Evolutionary conservation across 2,329 filamentous ascomycete species (phyloP).

Genomic region (Pyrenophora seminiperda): DNA sequence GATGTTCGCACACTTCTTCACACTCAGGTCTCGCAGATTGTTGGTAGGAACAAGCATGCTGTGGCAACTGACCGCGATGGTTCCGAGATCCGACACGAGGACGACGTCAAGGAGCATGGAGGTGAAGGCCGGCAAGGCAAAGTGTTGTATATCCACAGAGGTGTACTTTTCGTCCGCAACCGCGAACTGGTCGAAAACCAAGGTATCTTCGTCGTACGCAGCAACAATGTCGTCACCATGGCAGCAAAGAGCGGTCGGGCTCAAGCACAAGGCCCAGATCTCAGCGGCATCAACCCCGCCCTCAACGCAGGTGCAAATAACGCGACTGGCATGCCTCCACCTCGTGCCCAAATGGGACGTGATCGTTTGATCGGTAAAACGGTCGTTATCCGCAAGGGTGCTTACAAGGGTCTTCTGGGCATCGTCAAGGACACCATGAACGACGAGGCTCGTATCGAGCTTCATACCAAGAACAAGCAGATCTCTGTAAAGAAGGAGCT

Average conservation of each 20-base stretch:
- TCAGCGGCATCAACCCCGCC: conserved; percentile 91
- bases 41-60: conserved; percentile 79
- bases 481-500: conserved; percentile 82
- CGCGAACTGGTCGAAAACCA: conserved; percentile 84
- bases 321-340: conserved; percentile 66
- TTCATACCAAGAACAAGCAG: conserved; percentile 93
- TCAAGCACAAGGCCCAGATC: conserved; percentile 73
- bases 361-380: conserved; percentile 90
- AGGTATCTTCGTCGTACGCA: conserved; percentile 85
- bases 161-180: conserved; percentile 89
- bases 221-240: conserved; percentile 83
- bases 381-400: conserved; percentile 83
- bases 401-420: conserved; percentile 89
- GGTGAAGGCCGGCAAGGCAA: conserved; percentile 85
- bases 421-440: conserved; percentile 96
- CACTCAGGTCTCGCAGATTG: conserved; percentile 88
- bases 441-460: conserved; percentile 81
- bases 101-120: conserved; percentile 87
- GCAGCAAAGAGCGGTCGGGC: conserved; percentile 92
- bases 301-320: conserved; percentile 61
- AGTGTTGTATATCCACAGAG: conserved; percentile 91
- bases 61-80: conserved; percentile 93
- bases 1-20: conserved; percentile 81
- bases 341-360: conserved; percentile 69
- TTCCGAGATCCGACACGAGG: conserved; percentile 87